Evolutionary conservation across 2,329 filamentous ascomycete genomes (phyloP).

Genomic region (Boeremia exigua): DNA sequence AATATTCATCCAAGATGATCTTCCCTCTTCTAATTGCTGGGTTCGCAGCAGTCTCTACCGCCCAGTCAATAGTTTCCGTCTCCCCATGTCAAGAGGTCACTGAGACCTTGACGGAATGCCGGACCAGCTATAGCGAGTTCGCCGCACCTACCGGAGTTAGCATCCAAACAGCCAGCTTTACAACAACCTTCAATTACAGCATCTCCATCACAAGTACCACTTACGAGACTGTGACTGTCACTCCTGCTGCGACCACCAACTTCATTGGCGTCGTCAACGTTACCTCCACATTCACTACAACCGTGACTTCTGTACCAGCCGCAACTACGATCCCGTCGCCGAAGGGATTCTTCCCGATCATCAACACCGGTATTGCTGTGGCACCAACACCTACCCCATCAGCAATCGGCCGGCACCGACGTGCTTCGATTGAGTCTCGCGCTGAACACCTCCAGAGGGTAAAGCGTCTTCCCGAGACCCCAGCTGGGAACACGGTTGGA

Average conservation of each 20-base stretch:
- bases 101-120: slow-evolving; percentile 20
- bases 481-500: slow-evolving; percentile 22
- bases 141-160: slow-evolving; percentile 17
- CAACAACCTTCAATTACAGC: slow-evolving; percentile 18
- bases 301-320: slow-evolving; percentile 19
- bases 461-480: slow-evolving; percentile 27
- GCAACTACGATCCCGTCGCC: slow-evolving; percentile 21
- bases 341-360: slow-evolving; percentile 26
- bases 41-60: slow-evolving; percentile 25
- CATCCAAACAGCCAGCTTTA: slow-evolving; percentile 20
- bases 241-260: slow-evolving; percentile 26
- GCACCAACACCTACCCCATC: slow-evolving; percentile 12
- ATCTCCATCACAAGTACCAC: slow-evolving; percentile 19
- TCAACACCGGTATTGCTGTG: not conserved
- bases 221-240: slow-evolving; percentile 24
- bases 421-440: slow-evolving; percentile 15
- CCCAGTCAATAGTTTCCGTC: slow-evolving; percentile 19
- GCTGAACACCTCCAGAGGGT: slow-evolving; percentile 11
- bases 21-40: slow-evolving; percentile 21
- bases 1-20: slow-evolving; percentile 25
- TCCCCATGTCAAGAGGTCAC: slow-evolving; percentile 20
- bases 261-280: slow-evolving; percentile 26
- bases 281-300: slow-evolving; percentile 20
- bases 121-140: slow-evolving; percentile 21
- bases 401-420: slow-evolving; percentile 27